These are phyloP conservation scores for Remersonia thermophila DNA, from an alignment of 2,329 filamentous ascomycete genomes.

Conservation along the genomic window DNA sequence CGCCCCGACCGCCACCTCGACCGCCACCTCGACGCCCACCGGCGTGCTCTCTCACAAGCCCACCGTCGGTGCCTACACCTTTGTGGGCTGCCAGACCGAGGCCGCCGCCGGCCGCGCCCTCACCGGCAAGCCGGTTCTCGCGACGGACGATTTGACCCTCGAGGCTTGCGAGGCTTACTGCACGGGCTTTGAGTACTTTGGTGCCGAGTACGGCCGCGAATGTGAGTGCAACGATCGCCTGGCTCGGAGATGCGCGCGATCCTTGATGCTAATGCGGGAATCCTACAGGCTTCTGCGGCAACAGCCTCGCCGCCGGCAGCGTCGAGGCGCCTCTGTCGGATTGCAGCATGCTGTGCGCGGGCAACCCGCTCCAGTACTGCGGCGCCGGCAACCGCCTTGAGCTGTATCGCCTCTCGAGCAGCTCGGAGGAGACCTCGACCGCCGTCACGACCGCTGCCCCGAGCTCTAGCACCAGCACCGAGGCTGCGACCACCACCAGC, in stretches of 20 bases:
- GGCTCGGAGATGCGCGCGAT: not conserved
- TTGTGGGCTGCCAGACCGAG: slow-evolving; percentile 30
- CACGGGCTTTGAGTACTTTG: slow-evolving; percentile 26
- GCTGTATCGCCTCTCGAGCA: slow-evolving; percentile 21
- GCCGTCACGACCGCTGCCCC: not conserved
- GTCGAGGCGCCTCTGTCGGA: slow-evolving; percentile 21
- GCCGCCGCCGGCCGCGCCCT: slow-evolving; percentile 25
- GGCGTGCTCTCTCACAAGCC: slow-evolving; percentile 23
- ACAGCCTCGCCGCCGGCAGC: slow-evolving; percentile 23
- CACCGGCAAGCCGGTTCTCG: slow-evolving; percentile 18
- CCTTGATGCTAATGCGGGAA: slow-evolving; percentile 5
- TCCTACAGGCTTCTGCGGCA: slow-evolving; percentile 26
- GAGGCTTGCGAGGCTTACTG: slow-evolving; percentile 27
- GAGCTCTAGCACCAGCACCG: slow-evolving; percentile 4
- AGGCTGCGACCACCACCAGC: slow-evolving; percentile 8
- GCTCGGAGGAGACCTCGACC: not conserved
- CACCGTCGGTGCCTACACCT: slow-evolving; percentile 25
- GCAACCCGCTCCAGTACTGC: slow-evolving; percentile 26
- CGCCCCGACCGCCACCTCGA: slow-evolving; percentile 11
- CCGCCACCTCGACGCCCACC: slow-evolving; percentile 21
- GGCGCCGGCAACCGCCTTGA: slow-evolving; percentile 27
- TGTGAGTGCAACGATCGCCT: slow-evolving; percentile 16
- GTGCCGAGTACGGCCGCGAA: slow-evolving; percentile 27
- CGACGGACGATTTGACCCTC: slow-evolving; percentile 26
- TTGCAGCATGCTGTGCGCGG: slow-evolving; percentile 28